A percentile compares a stretch with the other conserved stretches of the same genome.
Conservation (phyloP, 345 rosid genomes). For the Gossypioides kirkii region DNA sequence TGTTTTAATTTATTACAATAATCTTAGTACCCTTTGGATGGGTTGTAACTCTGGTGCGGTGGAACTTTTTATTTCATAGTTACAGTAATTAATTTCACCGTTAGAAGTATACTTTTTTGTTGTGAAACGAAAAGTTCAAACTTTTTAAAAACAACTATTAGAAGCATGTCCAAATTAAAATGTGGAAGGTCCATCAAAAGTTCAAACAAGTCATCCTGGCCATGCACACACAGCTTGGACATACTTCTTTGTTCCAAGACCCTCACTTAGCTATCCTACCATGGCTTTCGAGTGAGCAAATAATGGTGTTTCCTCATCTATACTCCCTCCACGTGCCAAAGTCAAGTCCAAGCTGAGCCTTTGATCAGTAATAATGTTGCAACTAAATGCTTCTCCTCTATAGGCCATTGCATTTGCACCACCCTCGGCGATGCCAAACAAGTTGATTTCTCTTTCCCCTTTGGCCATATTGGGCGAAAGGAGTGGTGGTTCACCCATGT, state of each 20-base stretch:
- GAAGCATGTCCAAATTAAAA: background rate
- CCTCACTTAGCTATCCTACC: background rate
- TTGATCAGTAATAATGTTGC: background rate
- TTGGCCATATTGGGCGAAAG: background rate
- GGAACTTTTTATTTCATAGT: no score
- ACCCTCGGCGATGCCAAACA: background rate
- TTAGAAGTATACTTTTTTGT: no score
- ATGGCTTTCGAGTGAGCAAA: background rate
- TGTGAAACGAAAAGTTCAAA: no score
- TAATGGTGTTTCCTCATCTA: background rate
- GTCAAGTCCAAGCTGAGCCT: background rate
- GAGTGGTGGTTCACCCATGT: background rate
- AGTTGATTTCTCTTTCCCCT: background rate
- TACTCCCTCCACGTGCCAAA: background rate
- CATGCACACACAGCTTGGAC: no score
- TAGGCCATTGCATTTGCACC: background rate
- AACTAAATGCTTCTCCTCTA: background rate
- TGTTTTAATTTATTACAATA: no score
- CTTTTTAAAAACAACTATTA: background rate
- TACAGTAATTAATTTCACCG: no score
- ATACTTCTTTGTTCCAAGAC: background rate
- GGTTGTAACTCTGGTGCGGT: no score
- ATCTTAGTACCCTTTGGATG: no score
- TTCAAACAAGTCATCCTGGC: no score
- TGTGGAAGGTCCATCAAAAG: background rate